Conservation (phyloP, 257 asterid species). For the Solanum megistacrolobum region DNA sequence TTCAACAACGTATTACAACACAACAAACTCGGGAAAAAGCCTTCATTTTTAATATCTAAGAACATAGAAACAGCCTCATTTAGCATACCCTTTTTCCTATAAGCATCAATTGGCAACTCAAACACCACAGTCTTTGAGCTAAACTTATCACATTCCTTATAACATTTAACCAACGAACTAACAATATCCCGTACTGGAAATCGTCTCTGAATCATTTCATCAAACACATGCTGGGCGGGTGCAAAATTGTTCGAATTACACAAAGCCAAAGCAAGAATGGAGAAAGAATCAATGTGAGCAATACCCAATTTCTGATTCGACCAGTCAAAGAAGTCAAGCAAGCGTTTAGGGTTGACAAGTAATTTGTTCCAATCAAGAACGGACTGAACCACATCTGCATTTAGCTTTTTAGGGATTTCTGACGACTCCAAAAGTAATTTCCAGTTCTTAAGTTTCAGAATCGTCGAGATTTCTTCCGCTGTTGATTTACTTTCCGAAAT, state of each 20-base stretch:
- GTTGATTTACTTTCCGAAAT: constrained; percentile 37
- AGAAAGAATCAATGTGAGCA: constrained; percentile 34
- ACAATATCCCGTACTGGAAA: constrained; percentile 28
- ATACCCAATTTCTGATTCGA: constrained; percentile 47
- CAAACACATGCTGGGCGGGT: constrained; percentile 36
- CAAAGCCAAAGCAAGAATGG: constrained; percentile 42
- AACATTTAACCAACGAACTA: constrained; percentile 38
- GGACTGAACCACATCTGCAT: constrained; percentile 49
- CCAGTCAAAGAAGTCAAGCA: constrained; percentile 69
- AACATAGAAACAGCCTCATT: constrained; percentile 57
- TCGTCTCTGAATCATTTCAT: constrained; percentile 36
- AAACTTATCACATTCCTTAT: constrained; percentile 24
- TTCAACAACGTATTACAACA: constrained; percentile 81
- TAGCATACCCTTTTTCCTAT: constrained; percentile 58
- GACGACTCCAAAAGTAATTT: constrained; percentile 53
- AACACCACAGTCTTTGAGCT: constrained; percentile 40
- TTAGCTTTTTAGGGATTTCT: constrained; percentile 29
- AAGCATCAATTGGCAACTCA: constrained; percentile 74
- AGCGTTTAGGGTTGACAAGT: constrained; percentile 52
- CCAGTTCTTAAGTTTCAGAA: constrained; percentile 57
- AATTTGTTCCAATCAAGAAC: constrained; percentile 42
- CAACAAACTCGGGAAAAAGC: constrained; percentile 48
- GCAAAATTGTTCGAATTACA: constrained; percentile 47
- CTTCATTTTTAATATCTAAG: constrained; percentile 31
- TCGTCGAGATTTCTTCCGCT: constrained; percentile 45